A percentile compares a stretch with the other conserved stretches of the same genome.
These are phyloP conservation scores for Cytospora paraplurivora DNA, from an alignment of 2,329 filamentous ascomycete species.

Conservation along the genomic window DNA sequence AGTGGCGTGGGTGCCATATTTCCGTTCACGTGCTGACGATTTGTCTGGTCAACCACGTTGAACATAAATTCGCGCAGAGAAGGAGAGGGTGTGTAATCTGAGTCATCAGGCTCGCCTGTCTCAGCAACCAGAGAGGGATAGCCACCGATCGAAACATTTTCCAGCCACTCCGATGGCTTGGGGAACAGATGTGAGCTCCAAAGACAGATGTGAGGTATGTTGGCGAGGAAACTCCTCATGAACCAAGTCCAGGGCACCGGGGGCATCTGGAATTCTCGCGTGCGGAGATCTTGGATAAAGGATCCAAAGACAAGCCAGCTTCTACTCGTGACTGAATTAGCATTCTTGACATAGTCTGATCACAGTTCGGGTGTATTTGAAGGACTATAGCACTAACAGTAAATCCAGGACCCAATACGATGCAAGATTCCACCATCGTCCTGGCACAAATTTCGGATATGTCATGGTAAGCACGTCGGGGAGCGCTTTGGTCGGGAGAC, in stretches of 20 bases:
- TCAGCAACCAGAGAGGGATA: background rate
- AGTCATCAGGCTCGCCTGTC: background rate
- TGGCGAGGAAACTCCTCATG: background rate
- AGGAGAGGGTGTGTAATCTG: background rate
- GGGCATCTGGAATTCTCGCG: background rate
- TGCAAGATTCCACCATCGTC: slow-evolving; percentile 1
- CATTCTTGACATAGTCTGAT: background rate
- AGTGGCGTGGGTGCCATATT: background rate
- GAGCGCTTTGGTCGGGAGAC: background rate
- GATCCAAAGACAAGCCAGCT: slow-evolving; percentile 2
- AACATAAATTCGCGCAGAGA: background rate
- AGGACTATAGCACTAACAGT: background rate
- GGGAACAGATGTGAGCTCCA: slow-evolving; percentile 5
- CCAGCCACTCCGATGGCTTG: background rate
- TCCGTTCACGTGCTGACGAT: background rate
- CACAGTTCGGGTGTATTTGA: background rate
- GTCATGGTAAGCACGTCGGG: slow-evolving; percentile 4
- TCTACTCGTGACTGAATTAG: background rate
- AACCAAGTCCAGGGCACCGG: slow-evolving; percentile 1
- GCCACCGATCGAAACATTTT: slow-evolving; percentile 1
- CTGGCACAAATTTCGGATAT: background rate
- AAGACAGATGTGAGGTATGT: slow-evolving; percentile 4
- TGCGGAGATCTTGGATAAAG: background rate
- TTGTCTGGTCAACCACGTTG: background rate
- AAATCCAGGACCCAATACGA: slow-evolving; percentile 2